Percentiles rank a stretch among this genome's conserved stretches.
These are phyloP conservation scores for Fistulifera solaris DNA, from an alignment of 108 stramenopile genomes.

Conservation along the genomic window DNA sequence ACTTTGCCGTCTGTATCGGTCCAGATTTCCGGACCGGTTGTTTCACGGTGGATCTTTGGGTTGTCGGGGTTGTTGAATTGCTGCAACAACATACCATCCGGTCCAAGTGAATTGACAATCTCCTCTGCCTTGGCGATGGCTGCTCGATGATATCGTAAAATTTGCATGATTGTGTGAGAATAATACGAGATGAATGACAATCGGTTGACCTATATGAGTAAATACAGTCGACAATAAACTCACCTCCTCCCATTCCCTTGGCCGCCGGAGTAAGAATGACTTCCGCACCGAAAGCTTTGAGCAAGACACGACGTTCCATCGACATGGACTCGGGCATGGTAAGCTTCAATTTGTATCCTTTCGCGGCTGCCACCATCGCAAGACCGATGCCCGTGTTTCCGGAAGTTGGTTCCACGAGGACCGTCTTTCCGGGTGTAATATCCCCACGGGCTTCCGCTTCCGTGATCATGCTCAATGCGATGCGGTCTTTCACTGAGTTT, in stretches of 20 bases:
- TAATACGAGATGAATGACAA: background rate
- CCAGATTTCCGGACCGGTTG: constrained; percentile 86
- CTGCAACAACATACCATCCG: constrained; percentile 49
- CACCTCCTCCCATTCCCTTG: constrained; percentile 44
- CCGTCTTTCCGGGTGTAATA: constrained; percentile 58
- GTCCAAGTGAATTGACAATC: constrained; percentile 40
- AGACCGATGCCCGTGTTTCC: constrained; percentile 94
- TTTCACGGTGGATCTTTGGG: constrained; percentile 68
- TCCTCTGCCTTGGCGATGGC: constrained; percentile 77
- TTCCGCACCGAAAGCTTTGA: constrained; percentile 63
- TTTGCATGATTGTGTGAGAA: background rate
- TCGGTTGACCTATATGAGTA: background rate
- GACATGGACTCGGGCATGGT: constrained; percentile 91
- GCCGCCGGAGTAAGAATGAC: constrained; percentile 66
- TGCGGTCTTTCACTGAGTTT: constrained; percentile 68
- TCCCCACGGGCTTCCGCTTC: constrained; percentile 62
- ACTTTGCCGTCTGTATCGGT: constrained; percentile 49
- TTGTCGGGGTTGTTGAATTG: constrained; percentile 82
- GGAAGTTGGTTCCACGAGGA: constrained; percentile 63
- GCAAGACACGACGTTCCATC: constrained; percentile 64
- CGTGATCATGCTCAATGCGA: constrained; percentile 61
- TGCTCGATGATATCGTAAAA: constrained; percentile 3
- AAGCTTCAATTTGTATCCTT: constrained; percentile 76
- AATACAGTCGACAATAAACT: background rate
- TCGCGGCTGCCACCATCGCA: constrained; percentile 75